Conservation (phyloP, 331 rosid species). For the Rhamnella rubrinervis region DNA sequence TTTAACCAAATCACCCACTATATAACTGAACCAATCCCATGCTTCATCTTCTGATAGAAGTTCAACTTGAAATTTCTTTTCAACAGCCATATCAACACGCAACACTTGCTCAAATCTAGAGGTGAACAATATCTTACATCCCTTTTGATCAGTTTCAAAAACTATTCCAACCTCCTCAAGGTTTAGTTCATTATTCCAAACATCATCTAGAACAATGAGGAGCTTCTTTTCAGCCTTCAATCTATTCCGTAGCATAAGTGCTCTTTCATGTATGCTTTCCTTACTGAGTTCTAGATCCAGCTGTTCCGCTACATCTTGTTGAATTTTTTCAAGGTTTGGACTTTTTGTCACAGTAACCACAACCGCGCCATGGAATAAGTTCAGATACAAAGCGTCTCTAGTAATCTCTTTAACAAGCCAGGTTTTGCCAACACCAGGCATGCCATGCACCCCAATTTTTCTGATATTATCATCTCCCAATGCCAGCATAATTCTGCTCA, state of each 20-base stretch:
- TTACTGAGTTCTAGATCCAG: background rate
- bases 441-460: constrained; percentile 23
- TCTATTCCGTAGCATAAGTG: background rate
- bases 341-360: background rate
- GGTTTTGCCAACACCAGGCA: constrained; percentile 26
- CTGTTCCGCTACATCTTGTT: background rate
- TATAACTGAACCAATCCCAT: constrained; percentile 10
- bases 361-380: constrained; percentile 1
- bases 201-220: constrained; percentile 26
- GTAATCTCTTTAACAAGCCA: background rate
- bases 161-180: background rate
- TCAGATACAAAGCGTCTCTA: background rate
- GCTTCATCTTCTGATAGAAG: constrained; percentile 15
- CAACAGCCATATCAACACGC: constrained; percentile 8
- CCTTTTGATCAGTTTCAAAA: background rate
- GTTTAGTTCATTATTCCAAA: background rate
- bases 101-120: constrained; percentile 17
- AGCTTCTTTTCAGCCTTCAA: background rate
- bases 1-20: background rate
- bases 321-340: background rate
- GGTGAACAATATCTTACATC: constrained; percentile 26
- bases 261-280: background rate
- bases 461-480: background rate
- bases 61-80: background rate
- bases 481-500: background rate